Percentiles rank a stretch among this genome's conserved stretches.
Evolutionary conservation across 2,329 filamentous ascomycete species (phyloP).

Genomic region (Xylaria digitata): DNA sequence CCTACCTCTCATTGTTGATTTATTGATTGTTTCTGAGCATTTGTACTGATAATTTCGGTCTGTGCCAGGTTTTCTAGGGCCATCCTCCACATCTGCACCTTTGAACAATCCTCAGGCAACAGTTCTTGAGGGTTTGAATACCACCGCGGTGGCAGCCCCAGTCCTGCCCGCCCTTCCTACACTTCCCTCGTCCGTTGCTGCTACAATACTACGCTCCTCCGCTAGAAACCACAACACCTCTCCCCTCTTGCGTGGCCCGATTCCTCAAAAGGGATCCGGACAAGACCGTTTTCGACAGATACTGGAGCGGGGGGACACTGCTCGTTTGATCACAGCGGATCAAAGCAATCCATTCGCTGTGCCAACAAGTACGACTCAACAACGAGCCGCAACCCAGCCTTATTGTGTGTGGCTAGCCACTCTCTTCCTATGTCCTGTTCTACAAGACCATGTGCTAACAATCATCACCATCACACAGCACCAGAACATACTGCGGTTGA

Average conservation of each 20-base stretch:
- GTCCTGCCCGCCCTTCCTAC: conserved; percentile 1
- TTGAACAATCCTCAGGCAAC: conserved; percentile 24
- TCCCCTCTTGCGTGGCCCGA: conserved; percentile 36
- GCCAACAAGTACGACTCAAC: conserved; percentile 1
- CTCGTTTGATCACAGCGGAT: not conserved
- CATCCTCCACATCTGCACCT: conserved; percentile 2
- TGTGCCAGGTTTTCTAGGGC: conserved; percentile 22
- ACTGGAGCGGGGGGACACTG: conserved; percentile 26
- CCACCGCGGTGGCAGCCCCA: not conserved
- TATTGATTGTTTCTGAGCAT: not conserved
- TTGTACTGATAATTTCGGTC: conserved; percentile 22
- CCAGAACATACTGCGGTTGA: conserved; percentile 13
- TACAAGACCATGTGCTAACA: conserved; percentile 8
- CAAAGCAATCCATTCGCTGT: conserved; percentile 10
- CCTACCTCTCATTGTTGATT: not conserved
- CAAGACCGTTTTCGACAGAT: conserved; percentile 47
- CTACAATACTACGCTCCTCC: not conserved
- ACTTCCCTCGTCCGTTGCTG: not conserved
- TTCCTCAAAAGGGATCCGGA: conserved; percentile 44
- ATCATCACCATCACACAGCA: conserved; percentile 21
- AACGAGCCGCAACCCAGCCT: conserved; percentile 4
- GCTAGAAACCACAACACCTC: not conserved
- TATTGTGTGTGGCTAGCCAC: conserved; percentile 29
- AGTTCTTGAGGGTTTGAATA: conserved; percentile 28
- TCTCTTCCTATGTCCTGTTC: not conserved